phyloP scores from a whole-genome alignment of 306 rosid genomes.

The Corylus heterophylla region DNA sequence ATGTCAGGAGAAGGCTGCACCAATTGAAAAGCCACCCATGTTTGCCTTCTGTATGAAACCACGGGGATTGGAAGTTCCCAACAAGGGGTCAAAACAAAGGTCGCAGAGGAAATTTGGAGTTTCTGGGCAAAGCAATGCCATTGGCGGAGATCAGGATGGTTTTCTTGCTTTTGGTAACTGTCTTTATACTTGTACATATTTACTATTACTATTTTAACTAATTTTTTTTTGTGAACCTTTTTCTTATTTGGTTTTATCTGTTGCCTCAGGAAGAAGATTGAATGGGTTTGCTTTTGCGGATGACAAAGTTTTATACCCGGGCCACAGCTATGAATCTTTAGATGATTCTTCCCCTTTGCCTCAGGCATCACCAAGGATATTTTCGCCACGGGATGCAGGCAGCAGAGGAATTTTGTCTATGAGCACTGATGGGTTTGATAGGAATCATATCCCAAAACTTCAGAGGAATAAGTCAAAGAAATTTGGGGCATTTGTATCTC shows the following conservation, averaged over 20 bases:
- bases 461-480: conserved; percentile 63
- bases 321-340: conserved; percentile 63
- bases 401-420: conserved; percentile 39
- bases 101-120: conserved; percentile 73
- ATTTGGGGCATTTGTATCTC: conserved; percentile 39
- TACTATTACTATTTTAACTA: conserved; percentile 5
- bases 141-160: conserved; percentile 67
- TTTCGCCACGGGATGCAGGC: conserved; percentile 58
- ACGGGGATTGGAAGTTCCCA: conserved; percentile 76
- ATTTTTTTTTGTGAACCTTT: neutral
- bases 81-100: conserved; percentile 81
- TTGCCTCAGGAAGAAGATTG: conserved; percentile 72
- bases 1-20: conserved; percentile 43
- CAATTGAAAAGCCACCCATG: conserved; percentile 85
- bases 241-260: conserved; percentile 33
- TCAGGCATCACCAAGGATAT: conserved; percentile 58
- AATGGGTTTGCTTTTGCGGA: conserved; percentile 61
- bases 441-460: conserved; percentile 49
- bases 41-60: conserved; percentile 96
- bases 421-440: conserved; percentile 53
- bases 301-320: conserved; percentile 57
- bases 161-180: conserved; percentile 58
- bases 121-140: conserved; percentile 54
- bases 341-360: conserved; percentile 83
- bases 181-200: conserved; percentile 7